phyloP scores from a whole-genome alignment of 2,329 filamentous ascomycete genomes.

The Penicillium olsonii region DNA sequence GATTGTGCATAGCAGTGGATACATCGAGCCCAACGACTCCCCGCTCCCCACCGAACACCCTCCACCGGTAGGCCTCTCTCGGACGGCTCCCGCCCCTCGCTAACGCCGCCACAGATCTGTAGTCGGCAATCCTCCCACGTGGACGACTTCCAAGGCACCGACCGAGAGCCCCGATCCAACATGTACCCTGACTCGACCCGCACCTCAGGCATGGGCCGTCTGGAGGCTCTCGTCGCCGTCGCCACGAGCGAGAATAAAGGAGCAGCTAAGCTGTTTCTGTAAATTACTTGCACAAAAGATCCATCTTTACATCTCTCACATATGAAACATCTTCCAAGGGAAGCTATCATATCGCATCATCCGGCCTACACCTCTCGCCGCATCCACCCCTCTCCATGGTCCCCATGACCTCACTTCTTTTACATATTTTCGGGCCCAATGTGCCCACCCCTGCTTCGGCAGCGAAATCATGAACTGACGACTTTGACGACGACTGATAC shows the following conservation, averaged over 20 bases:
- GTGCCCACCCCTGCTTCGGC: conserved; percentile 16
- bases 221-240: conserved; percentile 54
- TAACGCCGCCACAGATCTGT: conserved; percentile 38
- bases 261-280: conserved; percentile 35
- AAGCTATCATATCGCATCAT: conserved; percentile 1
- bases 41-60: conserved; percentile 37
- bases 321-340: conserved; percentile 3
- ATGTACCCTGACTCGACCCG: conserved; percentile 31
- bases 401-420: conserved; percentile 8
- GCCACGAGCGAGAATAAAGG: conserved; percentile 50
- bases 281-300: conserved; percentile 15
- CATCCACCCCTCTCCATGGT: neutral
- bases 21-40: conserved; percentile 46
- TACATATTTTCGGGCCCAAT: conserved; percentile 22
- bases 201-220: conserved; percentile 46
- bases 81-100: conserved; percentile 28
- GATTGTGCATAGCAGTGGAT: conserved; percentile 51
- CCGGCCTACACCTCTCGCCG: neutral
- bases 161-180: conserved; percentile 30
- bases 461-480: conserved; percentile 36
- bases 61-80: conserved; percentile 42
- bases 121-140: conserved; percentile 32
- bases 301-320: conserved; percentile 6
- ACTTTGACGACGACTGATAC: conserved; percentile 38
- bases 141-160: conserved; percentile 30